phyloP scores from a whole-genome alignment of 169 alveolate genomes.

The Ichthyophthirius multifiliis region DNA sequence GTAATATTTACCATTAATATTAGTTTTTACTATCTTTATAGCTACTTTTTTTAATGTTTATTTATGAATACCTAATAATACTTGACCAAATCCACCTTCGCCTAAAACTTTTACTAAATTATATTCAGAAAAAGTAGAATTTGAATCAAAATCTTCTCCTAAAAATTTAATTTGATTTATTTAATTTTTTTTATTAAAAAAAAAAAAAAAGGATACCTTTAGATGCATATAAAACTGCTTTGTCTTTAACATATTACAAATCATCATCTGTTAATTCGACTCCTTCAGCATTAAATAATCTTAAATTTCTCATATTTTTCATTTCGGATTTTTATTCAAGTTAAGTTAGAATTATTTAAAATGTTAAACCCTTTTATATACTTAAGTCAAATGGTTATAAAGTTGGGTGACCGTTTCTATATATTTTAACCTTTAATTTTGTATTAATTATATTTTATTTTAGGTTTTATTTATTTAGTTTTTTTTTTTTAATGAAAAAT shows the following conservation, averaged over 20 bases:
- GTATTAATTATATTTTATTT: too few relatives aligned
- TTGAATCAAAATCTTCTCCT: constrained; percentile 58
- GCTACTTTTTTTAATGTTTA: constrained; percentile 70
- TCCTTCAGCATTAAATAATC: constrained; percentile 28
- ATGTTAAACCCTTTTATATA: too few relatives aligned
- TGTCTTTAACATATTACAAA: constrained; percentile 21
- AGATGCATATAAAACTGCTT: constrained; percentile 20
- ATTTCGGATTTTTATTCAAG: too few relatives aligned
- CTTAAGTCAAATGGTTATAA: too few relatives aligned
- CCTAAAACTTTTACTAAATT: constrained; percentile 53
- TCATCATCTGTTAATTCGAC: constrained; percentile 31
- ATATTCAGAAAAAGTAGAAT: constrained; percentile 54
- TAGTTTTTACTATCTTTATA: constrained; percentile 47
- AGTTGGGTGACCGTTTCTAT: too few relatives aligned
- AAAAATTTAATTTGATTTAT: background rate
- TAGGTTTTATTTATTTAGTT: too few relatives aligned
- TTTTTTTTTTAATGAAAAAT: too few relatives aligned
- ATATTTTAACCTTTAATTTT: too few relatives aligned
- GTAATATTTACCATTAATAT: background rate
- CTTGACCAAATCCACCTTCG: constrained; percentile 76
- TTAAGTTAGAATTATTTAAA: too few relatives aligned
- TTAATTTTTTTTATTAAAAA: background rate
- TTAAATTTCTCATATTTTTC: background rate
- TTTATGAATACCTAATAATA: constrained; percentile 56
- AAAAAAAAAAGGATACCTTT: constrained; percentile 1